Percentiles rank a stretch among this genome's conserved stretches.
phyloP scores from a whole-genome alignment of 768 basidiomycete genomes.

The Collybiopsis luxurians region DNA sequence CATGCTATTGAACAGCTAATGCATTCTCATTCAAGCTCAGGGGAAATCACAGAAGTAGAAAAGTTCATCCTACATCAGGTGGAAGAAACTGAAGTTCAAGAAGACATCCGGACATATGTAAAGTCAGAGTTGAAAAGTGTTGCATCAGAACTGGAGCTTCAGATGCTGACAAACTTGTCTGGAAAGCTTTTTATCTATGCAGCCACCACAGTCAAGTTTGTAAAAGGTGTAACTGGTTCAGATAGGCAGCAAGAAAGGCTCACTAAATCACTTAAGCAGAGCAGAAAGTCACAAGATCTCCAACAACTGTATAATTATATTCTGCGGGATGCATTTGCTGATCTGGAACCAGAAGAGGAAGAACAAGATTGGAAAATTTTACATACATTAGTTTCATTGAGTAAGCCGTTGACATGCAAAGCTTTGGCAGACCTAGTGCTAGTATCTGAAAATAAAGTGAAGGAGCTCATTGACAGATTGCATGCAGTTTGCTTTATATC shows the following conservation, averaged over 20 bases:
- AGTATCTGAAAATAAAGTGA: not conserved
- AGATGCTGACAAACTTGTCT: not conserved
- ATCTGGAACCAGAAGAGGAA: not conserved
- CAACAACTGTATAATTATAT: not conserved
- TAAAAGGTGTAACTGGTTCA: not conserved
- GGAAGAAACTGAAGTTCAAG: not conserved
- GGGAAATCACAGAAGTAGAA: not conserved
- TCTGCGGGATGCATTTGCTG: not conserved
- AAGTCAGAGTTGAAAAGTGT: not conserved
- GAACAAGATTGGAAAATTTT: not conserved
- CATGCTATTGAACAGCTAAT: not conserved
- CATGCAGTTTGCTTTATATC: not conserved
- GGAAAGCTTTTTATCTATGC: conserved; percentile 6
- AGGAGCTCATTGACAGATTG: not conserved
- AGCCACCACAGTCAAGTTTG: not conserved
- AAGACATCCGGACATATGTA: not conserved
- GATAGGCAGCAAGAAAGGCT: not conserved
- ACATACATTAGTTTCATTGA: not conserved
- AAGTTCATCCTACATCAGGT: not conserved
- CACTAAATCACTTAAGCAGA: not conserved
- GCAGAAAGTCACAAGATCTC: not conserved
- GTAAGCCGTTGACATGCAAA: not conserved
- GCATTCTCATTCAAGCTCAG: not conserved
- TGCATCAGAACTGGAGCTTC: not conserved
- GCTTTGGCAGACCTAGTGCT: not conserved